Percentiles rank a stretch among this genome's conserved stretches.
Evolutionary conservation across 1,284 basidiomycete genomes (phyloP).

Genomic region (Microbotryomycetes sp.): DNA sequence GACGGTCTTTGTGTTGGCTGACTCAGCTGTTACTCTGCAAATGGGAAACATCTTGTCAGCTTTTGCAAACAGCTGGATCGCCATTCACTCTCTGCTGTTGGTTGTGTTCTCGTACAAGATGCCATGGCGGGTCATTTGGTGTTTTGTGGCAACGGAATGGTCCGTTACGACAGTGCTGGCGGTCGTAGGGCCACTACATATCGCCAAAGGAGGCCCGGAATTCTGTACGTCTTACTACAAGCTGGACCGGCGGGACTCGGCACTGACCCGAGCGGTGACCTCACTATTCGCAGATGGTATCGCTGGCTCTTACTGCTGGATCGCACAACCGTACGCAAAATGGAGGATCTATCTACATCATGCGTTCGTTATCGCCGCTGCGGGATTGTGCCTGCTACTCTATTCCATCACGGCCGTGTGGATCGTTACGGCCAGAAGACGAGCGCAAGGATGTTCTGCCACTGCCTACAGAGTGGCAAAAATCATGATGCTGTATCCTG

Average conservation of each 20-base stretch:
- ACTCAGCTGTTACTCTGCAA: neutral
- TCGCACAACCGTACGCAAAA: neutral
- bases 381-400: neutral
- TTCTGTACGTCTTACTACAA: too few relatives aligned
- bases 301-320: neutral
- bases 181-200: neutral
- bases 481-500: neutral
- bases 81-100: neutral
- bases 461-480: neutral
- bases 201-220: neutral
- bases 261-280: too few relatives aligned
- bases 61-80: neutral
- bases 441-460: neutral
- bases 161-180: neutral
- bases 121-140: neutral
- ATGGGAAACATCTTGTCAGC: neutral
- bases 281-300: too few relatives aligned
- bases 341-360: neutral
- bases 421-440: neutral
- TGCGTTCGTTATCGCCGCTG: neutral
- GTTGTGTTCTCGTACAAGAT: neutral
- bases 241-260: too few relatives aligned
- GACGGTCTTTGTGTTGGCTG: neutral
- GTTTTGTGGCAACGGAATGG: neutral
- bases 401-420: neutral